Base-by-base conservation (phyloP, 768 basidiomycete genomes). In the Kwoniella dendrophila region DNA sequence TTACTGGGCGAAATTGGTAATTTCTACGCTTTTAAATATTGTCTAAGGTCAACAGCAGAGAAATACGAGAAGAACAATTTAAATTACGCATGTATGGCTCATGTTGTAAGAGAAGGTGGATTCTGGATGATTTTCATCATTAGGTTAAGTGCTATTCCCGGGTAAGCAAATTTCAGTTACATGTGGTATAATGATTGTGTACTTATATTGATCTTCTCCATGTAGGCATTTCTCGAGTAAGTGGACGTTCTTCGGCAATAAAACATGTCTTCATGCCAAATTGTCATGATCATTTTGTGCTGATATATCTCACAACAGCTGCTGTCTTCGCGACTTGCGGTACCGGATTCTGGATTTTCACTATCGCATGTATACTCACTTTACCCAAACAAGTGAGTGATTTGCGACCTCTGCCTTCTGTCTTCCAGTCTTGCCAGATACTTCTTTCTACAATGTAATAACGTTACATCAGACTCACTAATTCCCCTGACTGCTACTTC, bases 81-180 rank as follows among this genome's bases (percentile, higher is more conserved):
- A 12, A 70, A 71, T 32, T 80, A 80, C 60, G 79, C 78, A 2
- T 69, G 72, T 44, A 67, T 80, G 61, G 76, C 80, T 12, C 73
- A 78, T 59, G 75, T 79, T 14, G 74, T 80, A 11, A 44, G 80
- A 40, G 78, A 80, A 36, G 80, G 80, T 14, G 80, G 80, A 4
- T 77, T 80, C 62, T 72, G 71, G 66, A 70, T 80, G 55, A 72
- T 78, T 12, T 70, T 79, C 24, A 64, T 77, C 30, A 74, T 68
- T n/a, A 53, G 80, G 24, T 61, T 79, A 33, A 74, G 71, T 52
- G 80, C 78, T 26, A 78, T 80, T 16, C 80, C 80, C 0, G 77
- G 77, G 74, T 78, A 57, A 62, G 76, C n/a, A n/a, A n/a, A n/a
- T n/a, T 69, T 18, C 6, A 32, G 6, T 26, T 16, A 26, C 12